Conservation (phyloP, 2,329 filamentous ascomycete genomes). For the Colletotrichum sp. region DNA sequence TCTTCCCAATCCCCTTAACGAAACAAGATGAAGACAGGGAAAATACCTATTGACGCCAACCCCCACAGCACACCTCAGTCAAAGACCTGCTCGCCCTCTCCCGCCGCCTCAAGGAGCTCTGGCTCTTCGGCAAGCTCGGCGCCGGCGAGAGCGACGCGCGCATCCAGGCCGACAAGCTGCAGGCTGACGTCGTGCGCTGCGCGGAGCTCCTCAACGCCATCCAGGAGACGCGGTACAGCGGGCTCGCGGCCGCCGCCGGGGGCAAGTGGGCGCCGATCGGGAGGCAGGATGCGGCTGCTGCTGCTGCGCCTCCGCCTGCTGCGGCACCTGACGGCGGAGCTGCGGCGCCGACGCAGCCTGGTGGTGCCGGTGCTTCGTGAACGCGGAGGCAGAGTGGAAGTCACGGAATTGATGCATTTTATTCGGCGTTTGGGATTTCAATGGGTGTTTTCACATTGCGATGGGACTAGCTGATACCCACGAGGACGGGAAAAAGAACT, state of each 20-base stretch:
- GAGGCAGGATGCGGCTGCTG: not conserved
- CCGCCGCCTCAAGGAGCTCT: constrained; percentile 50
- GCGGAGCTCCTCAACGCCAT: constrained; percentile 37
- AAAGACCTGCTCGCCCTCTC: constrained; percentile 50
- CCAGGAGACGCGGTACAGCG: constrained; percentile 37
- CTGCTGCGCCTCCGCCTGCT: not conserved
- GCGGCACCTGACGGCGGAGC: not conserved
- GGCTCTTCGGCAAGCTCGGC: constrained; percentile 49
- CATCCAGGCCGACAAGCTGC: constrained; percentile 40
- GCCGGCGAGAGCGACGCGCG: constrained; percentile 38
- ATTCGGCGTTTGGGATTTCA: constrained; percentile 2
- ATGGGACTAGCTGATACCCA: constrained; percentile 5
- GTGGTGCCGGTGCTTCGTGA: not conserved
- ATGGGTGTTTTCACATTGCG: not conserved
- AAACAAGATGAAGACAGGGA: no score
- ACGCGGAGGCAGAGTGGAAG: no score
- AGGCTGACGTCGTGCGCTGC: constrained; percentile 39
- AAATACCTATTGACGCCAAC: not conserved
- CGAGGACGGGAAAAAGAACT: not conserved
- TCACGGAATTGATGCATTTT: not conserved
- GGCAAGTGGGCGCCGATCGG: constrained; percentile 39
- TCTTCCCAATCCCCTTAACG: no score
- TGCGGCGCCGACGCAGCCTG: not conserved
- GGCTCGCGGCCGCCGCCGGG: constrained; percentile 38
- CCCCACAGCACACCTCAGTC: constrained; percentile 42